phyloP scores from a whole-genome alignment of 2,329 filamentous ascomycete species.

The Coleophoma eucalyptorum region DNA sequence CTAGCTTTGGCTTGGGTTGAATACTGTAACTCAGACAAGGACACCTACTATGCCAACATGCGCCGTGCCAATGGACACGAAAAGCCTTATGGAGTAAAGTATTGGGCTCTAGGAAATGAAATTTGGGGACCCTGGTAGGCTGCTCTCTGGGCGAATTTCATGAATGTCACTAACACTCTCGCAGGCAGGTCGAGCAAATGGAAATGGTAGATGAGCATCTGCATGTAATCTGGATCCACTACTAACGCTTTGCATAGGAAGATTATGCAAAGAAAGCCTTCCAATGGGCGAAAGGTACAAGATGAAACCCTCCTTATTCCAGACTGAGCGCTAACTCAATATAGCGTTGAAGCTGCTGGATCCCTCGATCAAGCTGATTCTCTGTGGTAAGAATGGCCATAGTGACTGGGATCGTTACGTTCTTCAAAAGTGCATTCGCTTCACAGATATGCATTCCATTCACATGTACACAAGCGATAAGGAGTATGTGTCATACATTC shows the following conservation, averaged over 20 bases:
- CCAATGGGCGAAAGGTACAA: slow-evolving; percentile 64
- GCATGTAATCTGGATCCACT: no score
- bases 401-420: slow-evolving; percentile 59
- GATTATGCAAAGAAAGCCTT: slow-evolving; percentile 52
- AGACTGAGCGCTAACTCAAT: slow-evolving; percentile 24
- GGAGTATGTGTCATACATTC: slow-evolving; percentile 27
- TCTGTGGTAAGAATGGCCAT: slow-evolving; percentile 57
- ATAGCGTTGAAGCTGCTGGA: slow-evolving; percentile 53
- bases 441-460: slow-evolving; percentile 64
- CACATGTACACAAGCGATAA: slow-evolving; percentile 53
- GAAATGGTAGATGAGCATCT: no score
- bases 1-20: slow-evolving; percentile 68
- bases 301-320: slow-evolving; percentile 30
- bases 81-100: slow-evolving; percentile 74
- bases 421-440: slow-evolving; percentile 51
- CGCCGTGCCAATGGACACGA: slow-evolving; percentile 68
- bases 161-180: neutral
- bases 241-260: slow-evolving; percentile 39
- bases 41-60: slow-evolving; percentile 77
- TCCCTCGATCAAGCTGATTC: slow-evolving; percentile 51
- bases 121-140: slow-evolving; percentile 22
- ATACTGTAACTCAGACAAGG: slow-evolving; percentile 71
- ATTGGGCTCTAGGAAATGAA: slow-evolving; percentile 81
- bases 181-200: slow-evolving; percentile 40
- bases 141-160: neutral